Percentiles rank a stretch among this genome's conserved stretches.
phyloP scores from a whole-genome alignment of 140 eudicot species.

The Oenanthe javanica region DNA sequence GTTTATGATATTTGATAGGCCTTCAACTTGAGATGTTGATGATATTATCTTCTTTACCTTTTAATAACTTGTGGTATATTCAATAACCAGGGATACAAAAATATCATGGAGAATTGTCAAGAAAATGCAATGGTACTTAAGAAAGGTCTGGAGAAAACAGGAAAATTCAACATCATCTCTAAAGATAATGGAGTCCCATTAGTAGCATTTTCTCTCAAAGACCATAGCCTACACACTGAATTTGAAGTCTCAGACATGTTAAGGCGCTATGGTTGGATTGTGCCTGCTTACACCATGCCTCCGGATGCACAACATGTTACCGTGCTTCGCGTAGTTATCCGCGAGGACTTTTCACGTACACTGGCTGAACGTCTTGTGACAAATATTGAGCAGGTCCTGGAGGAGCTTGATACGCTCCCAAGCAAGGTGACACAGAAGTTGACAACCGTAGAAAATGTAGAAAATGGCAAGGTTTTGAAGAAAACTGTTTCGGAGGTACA shows the following conservation, averaged over 20 bases:
- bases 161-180: constrained; percentile 45
- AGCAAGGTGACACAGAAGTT: constrained; percentile 23
- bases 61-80: not conserved
- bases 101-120: constrained; percentile 54
- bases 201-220: constrained; percentile 50
- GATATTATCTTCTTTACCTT: not conserved
- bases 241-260: constrained; percentile 43
- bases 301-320: constrained; percentile 54
- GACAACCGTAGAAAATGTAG: constrained; percentile 4
- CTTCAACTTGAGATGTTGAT: not conserved
- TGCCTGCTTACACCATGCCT: constrained; percentile 67
- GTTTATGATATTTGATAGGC: not conserved
- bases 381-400: constrained; percentile 45
- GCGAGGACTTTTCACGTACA: constrained; percentile 49
- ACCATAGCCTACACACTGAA: constrained; percentile 26
- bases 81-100: constrained; percentile 42
- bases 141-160: constrained; percentile 48
- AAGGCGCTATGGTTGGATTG: constrained; percentile 53
- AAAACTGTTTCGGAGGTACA: constrained; percentile 40
- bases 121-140: constrained; percentile 39
- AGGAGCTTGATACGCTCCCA: constrained; percentile 47
- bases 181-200: constrained; percentile 52
- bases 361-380: constrained; percentile 40
- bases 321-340: constrained; percentile 46
- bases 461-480: constrained; percentile 7